These are phyloP conservation scores for Sporothrix curviconia DNA, from an alignment of 2,329 filamentous ascomycete genomes.

Conservation along the genomic window DNA sequence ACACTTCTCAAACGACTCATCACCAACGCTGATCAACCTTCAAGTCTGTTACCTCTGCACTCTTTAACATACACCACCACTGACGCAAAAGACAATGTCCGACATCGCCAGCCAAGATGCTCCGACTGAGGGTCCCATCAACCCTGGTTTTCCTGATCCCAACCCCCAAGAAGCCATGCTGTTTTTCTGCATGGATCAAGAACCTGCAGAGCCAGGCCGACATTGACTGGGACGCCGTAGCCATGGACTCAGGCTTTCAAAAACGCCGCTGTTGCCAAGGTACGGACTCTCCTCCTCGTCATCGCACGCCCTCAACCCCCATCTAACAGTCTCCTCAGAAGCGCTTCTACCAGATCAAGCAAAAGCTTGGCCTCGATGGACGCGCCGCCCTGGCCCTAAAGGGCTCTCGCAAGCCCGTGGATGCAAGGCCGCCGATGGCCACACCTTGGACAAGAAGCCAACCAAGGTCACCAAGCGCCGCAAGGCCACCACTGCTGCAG, in stretches of 20 bases:
- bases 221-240: conserved; percentile 43
- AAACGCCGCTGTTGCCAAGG: conserved; percentile 40
- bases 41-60: no score
- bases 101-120: background rate
- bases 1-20: no score
- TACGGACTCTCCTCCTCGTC: conserved; percentile 21
- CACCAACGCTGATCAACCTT: no score
- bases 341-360: conserved; percentile 45
- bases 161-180: conserved; percentile 37
- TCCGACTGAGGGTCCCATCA: background rate
- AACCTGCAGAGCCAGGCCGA: conserved; percentile 37
- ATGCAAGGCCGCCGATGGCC: background rate
- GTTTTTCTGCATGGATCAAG: conserved; percentile 39
- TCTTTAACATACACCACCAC: no score
- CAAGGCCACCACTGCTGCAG: conserved; percentile 14
- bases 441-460: background rate
- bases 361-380: conserved; percentile 36
- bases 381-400: background rate
- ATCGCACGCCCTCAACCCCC: no score
- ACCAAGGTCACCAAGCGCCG: conserved; percentile 14
- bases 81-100: background rate
- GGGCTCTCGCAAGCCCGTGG: background rate
- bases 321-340: background rate
- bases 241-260: conserved; percentile 37
- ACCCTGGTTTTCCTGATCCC: conserved; percentile 25